Conservation (phyloP, 768 basidiomycete species). For the Tricholoma hemisulphureum region DNA sequence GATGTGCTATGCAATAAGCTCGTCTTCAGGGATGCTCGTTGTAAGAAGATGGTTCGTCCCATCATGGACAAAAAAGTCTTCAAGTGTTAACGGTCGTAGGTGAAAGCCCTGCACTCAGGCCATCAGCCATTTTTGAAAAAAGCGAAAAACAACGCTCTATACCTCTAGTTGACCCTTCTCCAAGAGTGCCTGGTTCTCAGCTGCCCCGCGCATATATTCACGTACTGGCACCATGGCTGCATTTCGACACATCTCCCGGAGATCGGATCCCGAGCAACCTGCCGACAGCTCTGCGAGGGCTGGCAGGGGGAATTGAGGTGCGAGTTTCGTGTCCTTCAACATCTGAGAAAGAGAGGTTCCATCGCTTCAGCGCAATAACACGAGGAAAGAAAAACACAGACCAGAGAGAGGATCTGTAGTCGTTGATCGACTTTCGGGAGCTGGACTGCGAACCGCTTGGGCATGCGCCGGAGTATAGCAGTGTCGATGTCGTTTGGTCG, state of each 20-base stretch:
- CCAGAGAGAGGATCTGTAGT: slow-evolving; percentile 78
- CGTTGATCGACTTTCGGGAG: slow-evolving; percentile 80
- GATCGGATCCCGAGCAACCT: slow-evolving; percentile 85
- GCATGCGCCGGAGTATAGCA: slow-evolving; percentile 93
- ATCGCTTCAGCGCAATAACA: neutral
- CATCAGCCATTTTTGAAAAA: neutral
- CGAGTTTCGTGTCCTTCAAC: slow-evolving; percentile 74
- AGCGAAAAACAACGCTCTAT: neutral
- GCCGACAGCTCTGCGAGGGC: slow-evolving; percentile 66
- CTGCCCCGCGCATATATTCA: slow-evolving; percentile 66
- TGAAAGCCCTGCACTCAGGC: slow-evolving; percentile 63
- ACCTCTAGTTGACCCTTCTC: slow-evolving; percentile 53
- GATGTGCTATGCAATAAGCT: slow-evolving; percentile 22
- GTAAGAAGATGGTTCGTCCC: slow-evolving; percentile 38
- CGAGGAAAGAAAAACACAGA: slow-evolving; percentile 32
- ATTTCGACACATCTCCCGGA: slow-evolving; percentile 88
- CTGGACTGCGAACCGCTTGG: slow-evolving; percentile 87
- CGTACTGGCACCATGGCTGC: slow-evolving; percentile 93
- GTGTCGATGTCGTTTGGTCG: slow-evolving; percentile 65
- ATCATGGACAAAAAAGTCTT: slow-evolving; percentile 62
- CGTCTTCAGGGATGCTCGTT: slow-evolving; percentile 11
- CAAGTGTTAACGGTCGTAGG: slow-evolving; percentile 66
- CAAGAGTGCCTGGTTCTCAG: slow-evolving; percentile 39
- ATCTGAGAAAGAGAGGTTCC: slow-evolving; percentile 52
- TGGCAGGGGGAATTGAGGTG: slow-evolving; percentile 58